Evolutionary conservation across 768 basidiomycete genomes (phyloP).

Genomic region (Pleurotus cornucopiae): DNA sequence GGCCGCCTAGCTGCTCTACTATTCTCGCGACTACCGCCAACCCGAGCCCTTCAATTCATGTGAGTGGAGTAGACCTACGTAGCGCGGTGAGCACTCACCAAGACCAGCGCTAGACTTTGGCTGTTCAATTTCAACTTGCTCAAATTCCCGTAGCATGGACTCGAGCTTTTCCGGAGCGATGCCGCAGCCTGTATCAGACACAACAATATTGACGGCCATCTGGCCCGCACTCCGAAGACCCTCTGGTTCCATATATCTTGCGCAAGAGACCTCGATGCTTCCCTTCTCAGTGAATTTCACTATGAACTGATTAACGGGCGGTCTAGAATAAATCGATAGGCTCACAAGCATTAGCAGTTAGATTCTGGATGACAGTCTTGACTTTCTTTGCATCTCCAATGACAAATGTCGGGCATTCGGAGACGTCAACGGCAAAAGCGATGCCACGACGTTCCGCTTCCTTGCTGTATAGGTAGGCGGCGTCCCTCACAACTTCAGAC

Average conservation of each 20-base stretch:
- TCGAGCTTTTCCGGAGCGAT: constrained; percentile 64
- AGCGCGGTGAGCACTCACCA: constrained; percentile 28
- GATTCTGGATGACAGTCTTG: constrained; percentile 70
- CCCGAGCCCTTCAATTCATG: constrained; percentile 48
- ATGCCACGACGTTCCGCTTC: constrained; percentile 65
- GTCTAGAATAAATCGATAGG: background rate
- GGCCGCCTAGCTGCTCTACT: constrained; percentile 74
- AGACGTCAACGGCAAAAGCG: constrained; percentile 52
- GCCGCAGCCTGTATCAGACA: constrained; percentile 71
- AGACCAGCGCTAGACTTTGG: constrained; percentile 37
- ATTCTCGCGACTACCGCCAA: constrained; percentile 79
- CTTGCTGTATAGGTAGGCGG: constrained; percentile 55
- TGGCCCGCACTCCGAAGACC: constrained; percentile 41
- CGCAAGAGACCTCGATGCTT: constrained; percentile 56
- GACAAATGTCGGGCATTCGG: constrained; percentile 51
- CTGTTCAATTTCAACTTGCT: constrained; percentile 61
- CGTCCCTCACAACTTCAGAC: constrained; percentile 53
- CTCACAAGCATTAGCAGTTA: constrained; percentile 72
- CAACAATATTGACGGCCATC: constrained; percentile 62
- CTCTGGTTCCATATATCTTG: constrained; percentile 43
- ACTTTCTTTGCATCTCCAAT: constrained; percentile 75
- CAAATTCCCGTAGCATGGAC: constrained; percentile 76
- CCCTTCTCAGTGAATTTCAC: constrained; percentile 73
- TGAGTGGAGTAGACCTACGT: background rate
- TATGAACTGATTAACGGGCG: constrained; percentile 17